Evolutionary conservation across 345 rosid species (phyloP).

Genomic region (Linum lewisii): DNA sequence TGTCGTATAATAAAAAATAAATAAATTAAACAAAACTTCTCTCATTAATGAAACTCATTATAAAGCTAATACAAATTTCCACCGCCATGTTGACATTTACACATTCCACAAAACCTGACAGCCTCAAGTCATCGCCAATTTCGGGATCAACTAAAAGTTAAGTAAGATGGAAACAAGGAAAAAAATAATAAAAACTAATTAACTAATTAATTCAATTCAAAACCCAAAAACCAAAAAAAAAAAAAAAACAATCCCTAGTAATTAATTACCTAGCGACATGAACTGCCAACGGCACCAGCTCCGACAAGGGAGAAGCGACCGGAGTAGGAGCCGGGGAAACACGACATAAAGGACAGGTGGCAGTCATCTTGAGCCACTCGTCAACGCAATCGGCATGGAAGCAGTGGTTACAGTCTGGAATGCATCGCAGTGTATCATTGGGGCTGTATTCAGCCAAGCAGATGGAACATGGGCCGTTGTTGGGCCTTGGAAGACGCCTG

Average conservation of each 20-base stretch:
- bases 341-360: constrained; percentile 71
- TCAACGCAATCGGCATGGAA: constrained; percentile 65
- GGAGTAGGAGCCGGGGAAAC: constrained; percentile 36
- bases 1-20: no score
- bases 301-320: constrained; percentile 47
- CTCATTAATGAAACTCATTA: no score
- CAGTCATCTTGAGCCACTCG: constrained; percentile 56
- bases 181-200: no score
- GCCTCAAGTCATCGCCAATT: no score
- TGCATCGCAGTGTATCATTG: constrained; percentile 37
- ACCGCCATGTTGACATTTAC: neutral
- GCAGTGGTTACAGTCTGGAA: constrained; percentile 68
- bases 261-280: constrained; percentile 11
- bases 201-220: neutral
- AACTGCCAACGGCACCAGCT: constrained; percentile 40
- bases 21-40: no score
- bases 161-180: neutral
- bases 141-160: no score
- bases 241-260: neutral
- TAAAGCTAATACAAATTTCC: neutral
- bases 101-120: neutral
- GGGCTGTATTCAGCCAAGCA: constrained; percentile 51
- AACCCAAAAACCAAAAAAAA: neutral
- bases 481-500: constrained; percentile 43
- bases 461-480: constrained; percentile 54